Percentiles rank a stretch among this genome's conserved stretches.
Conservation (phyloP, 2,329 filamentous ascomycete genomes). For the Zymoseptoria brevis region DNA sequence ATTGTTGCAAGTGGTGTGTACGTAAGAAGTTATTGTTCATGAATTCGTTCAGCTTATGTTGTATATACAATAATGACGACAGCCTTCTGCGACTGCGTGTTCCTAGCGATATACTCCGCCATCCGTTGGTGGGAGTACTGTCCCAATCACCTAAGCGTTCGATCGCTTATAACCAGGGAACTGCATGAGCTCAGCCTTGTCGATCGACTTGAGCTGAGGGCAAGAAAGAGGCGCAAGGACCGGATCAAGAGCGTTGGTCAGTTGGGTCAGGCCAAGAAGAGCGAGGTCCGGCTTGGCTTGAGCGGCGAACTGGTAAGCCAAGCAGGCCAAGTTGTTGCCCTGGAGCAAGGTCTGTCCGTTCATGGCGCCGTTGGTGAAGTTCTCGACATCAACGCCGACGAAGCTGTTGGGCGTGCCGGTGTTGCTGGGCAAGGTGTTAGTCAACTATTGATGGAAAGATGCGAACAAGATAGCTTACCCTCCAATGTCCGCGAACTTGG, state of each 20-base stretch:
- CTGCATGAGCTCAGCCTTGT: constrained; percentile 4
- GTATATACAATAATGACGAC: neutral
- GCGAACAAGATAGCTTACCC: constrained; percentile 8
- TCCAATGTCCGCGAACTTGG: constrained; percentile 28
- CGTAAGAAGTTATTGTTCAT: no score
- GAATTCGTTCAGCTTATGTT: no score
- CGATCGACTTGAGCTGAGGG: constrained; percentile 3
- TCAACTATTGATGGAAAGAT: neutral
- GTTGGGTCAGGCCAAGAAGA: constrained; percentile 2
- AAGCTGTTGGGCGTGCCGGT: constrained; percentile 20
- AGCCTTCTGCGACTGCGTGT: neutral
- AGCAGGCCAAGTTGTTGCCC: constrained; percentile 34
- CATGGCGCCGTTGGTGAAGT: constrained; percentile 24
- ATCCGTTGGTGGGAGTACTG: neutral
- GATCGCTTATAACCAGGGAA: constrained; percentile 8
- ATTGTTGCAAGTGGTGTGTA: no score
- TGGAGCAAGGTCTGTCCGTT: constrained; percentile 16
- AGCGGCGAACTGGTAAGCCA: constrained; percentile 16
- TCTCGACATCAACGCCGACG: constrained; percentile 16
- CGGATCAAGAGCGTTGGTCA: constrained; percentile 4
- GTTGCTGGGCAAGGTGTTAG: constrained; percentile 6
- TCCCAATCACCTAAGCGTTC: neutral
- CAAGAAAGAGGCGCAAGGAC: constrained; percentile 3
- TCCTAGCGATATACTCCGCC: neutral
- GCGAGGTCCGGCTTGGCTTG: constrained; percentile 10